Evolutionary conservation across 352 stramenopile species (phyloP).

Genomic region (Phytopythium aichiense): DNA sequence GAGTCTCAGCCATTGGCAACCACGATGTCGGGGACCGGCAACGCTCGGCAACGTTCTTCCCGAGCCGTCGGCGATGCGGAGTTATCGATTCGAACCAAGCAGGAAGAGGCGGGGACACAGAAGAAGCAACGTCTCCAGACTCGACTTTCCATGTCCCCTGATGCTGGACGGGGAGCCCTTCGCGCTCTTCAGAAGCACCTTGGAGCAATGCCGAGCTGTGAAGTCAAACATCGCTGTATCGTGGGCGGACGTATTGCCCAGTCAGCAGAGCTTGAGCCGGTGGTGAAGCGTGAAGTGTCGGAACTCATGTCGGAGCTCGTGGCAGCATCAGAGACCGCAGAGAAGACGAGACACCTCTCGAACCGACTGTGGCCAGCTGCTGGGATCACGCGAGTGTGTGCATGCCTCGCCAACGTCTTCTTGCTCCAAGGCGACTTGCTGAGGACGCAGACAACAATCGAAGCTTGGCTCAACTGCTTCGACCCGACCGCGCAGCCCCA

Average conservation of each 20-base stretch:
- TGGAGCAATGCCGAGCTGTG: slow-evolving; percentile 62
- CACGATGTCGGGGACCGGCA: not conserved
- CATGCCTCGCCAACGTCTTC: slow-evolving; percentile 70
- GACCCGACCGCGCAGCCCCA: slow-evolving; percentile 58
- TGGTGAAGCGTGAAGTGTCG: slow-evolving; percentile 57
- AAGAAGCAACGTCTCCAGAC: slow-evolving; percentile 21
- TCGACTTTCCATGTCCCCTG: slow-evolving; percentile 47
- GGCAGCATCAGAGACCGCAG: slow-evolving; percentile 53
- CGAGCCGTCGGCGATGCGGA: not conserved
- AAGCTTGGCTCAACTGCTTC: slow-evolving; percentile 70
- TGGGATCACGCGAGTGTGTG: slow-evolving; percentile 76
- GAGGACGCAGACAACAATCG: slow-evolving; percentile 47
- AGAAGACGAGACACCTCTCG: slow-evolving; percentile 55
- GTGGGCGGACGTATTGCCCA: slow-evolving; percentile 58
- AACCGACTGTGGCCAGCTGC: slow-evolving; percentile 70
- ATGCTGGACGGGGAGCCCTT: slow-evolving; percentile 42
- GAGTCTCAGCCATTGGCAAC: not conserved
- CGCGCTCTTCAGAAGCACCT: slow-evolving; percentile 69
- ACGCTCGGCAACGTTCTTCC: too few relatives aligned
- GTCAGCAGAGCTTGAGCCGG: slow-evolving; percentile 58
- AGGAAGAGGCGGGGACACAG: slow-evolving; percentile 8
- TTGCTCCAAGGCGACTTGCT: slow-evolving; percentile 66
- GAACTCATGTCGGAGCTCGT: slow-evolving; percentile 65
- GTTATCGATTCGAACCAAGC: slow-evolving; percentile 2
- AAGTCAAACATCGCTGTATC: slow-evolving; percentile 70